Percentiles rank a stretch among this genome's conserved stretches.
Evolutionary conservation across 768 basidiomycete genomes (phyloP).

Genomic region (Nidula microcarpa): DNA sequence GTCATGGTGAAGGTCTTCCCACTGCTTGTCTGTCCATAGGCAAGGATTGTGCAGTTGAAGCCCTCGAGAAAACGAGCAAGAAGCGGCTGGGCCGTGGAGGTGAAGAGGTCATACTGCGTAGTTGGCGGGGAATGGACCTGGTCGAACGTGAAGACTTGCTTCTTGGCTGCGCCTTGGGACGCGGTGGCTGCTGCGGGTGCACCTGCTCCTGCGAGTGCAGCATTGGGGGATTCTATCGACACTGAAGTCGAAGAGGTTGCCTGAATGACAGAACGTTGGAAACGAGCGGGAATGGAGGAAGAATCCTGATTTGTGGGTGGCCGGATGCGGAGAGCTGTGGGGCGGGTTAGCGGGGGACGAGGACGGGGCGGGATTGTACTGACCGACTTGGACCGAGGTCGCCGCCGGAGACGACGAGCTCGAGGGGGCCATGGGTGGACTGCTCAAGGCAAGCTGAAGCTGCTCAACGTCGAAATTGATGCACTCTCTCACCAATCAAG

Average conservation of each 20-base stretch:
- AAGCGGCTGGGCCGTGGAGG: constrained; percentile 79
- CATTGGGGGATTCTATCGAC: constrained; percentile 71
- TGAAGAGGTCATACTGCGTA: constrained; percentile 84
- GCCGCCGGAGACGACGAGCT: constrained; percentile 68
- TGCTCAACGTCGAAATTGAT: constrained; percentile 22
- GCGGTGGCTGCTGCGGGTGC: constrained; percentile 46
- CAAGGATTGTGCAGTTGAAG: constrained; percentile 96
- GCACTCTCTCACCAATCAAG: constrained; percentile 25
- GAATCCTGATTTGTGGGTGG: constrained; percentile 84
- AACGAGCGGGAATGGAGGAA: constrained; percentile 85
- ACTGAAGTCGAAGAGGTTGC: constrained; percentile 72
- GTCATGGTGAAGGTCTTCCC: constrained; percentile 99
- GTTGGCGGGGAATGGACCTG: constrained; percentile 87
- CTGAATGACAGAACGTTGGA: constrained; percentile 88
- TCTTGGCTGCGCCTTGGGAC: constrained; percentile 55
- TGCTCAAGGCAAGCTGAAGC: constrained; percentile 3
- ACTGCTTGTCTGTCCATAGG: constrained; percentile 96
- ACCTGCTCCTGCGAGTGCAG: constrained; percentile 45
- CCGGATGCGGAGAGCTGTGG: constrained; percentile 80
- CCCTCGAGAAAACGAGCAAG: constrained; percentile 87
- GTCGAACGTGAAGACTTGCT: constrained; percentile 89
- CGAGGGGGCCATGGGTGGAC: constrained; percentile 67
- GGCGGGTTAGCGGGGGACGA: constrained; percentile 11
- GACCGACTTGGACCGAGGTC: constrained; percentile 93
- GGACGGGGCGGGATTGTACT: constrained; percentile 28